Base-by-base conservation (phyloP, 164 flowering plant species). In the Santalum album region DNA sequence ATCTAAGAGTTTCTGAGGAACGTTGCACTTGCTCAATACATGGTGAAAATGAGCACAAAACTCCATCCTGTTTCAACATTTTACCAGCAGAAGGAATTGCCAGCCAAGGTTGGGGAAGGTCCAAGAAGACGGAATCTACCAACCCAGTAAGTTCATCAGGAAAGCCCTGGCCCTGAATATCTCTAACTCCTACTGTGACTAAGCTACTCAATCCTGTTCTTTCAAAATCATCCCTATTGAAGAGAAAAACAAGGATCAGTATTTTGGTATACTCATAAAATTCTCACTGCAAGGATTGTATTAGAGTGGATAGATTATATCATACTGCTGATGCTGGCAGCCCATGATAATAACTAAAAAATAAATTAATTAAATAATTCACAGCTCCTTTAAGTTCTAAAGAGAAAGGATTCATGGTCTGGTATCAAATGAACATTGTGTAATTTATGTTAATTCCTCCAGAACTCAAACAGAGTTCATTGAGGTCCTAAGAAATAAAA, bases 21-120 rank as follows among this genome's bases (percentile, higher is more conserved):
- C 84, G 83, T 52, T 92, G 96, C 18, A 89, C 99, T 79, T 92
- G 96, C 62, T 92, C 99, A 59, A 92, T 92, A 69, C 99, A 92
- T 10, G 99, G 99, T 20, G 99, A 92, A 68, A 89, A 92, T 15
- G 96, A 89, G 72, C 99, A 89, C 51, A 92, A 45, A 19, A 80
- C 55, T 25, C 85, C 99, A 71, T 92, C 99, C 64, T 60, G 82
- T 71, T 83, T 90, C 76, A 92, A 69, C 90, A 89, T 83, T 73
- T 81, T 83, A 4, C 61, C 88, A 62, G 89, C 91, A 39, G 96
- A 92, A 26, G 90, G 88, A 71, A 92, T 87, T 52, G 90, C 96
- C 66, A 89, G 62, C 99, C 99, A 92, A 38, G 99, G 99, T 70
- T 92, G 97, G 43, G 99, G 97, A 15, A 89, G 82, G 64, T 92